Base-by-base conservation (phyloP, 2,329 filamentous ascomycete species). In the Diplodia corticola region DNA sequence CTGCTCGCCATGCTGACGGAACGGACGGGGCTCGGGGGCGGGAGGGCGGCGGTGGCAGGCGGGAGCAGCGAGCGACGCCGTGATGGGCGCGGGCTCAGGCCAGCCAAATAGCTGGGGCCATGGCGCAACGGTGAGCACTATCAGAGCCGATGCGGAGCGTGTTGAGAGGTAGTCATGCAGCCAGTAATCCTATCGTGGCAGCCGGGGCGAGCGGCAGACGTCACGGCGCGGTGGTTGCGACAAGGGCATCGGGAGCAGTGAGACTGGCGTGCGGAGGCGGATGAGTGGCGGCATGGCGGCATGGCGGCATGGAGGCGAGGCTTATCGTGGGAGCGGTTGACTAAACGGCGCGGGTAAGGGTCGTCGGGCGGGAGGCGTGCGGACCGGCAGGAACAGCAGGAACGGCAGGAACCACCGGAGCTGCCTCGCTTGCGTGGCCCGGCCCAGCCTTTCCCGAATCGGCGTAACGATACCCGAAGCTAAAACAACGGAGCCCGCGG, bases 271-370 rank as follows among this genome's bases (percentile, higher is more conserved):
- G 50, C 54, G 35, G 37, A 28, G 37, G n/a, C 61, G 35, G 63
- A 59, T 59, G 28, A 72, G 69, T 61, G 64, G 67, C 69, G 68
- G n/a, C n/a, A n/a, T n/a, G n/a, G n/a, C n/a, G n/a, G n/a, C n/a
- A n/a, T n/a, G n/a, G n/a, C n/a, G n/a, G n/a, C n/a, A n/a, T n/a
- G n/a, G n/a, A n/a, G n/a, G 67, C 69, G 72, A 70, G 71, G 60
- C 73, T 77, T 77, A 77, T 77, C 75, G 66, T 70, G 69, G 37
- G 72, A 73, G 73, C 70, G 72, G 67, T 73, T 77, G 74, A 77
- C 75, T 76, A 77, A 77, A 71, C 68, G 61, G 66, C 59, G 72
- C 74, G 70, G 69, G 72, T 78, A 74, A 77, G 69, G 33, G 33
- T 67, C 46, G 24, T 54, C 24, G 71, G 72, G 46, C 71, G 57